Evolutionary conservation across 2,329 filamentous ascomycete species (phyloP).

Genomic region (Elsinoe arachidis): DNA sequence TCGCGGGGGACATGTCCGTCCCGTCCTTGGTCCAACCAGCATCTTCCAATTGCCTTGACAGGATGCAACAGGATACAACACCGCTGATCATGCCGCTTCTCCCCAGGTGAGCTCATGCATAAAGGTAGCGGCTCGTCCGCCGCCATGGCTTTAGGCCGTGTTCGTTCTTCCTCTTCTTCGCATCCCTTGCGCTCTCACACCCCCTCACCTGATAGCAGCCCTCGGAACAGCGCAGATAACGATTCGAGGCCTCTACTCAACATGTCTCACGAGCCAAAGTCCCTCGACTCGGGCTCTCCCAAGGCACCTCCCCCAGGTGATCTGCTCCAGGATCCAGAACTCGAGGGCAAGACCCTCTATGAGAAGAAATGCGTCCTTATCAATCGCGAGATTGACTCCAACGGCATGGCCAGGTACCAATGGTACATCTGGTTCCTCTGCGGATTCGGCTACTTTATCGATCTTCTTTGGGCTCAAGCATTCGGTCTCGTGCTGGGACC

Average conservation of each 20-base stretch:
- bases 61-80: neutral
- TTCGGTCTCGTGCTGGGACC: slow-evolving; percentile 48
- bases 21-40: neutral
- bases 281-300: slow-evolving; percentile 4
- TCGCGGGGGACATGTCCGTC: neutral
- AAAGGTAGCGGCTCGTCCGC: neutral
- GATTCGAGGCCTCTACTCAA: slow-evolving; percentile 1
- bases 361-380: slow-evolving; percentile 38
- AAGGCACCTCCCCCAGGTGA: neutral
- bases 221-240: neutral
- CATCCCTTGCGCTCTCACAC: neutral
- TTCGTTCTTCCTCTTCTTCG: neutral
- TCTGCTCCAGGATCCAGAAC: slow-evolving; percentile 14
- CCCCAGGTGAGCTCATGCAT: neutral
- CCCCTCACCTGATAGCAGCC: neutral
- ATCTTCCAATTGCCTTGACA: too few relatives aligned
- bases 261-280: slow-evolving; percentile 8
- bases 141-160: neutral
- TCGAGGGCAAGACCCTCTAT: slow-evolving; percentile 29
- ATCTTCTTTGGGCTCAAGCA: slow-evolving; percentile 51
- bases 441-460: slow-evolving; percentile 48
- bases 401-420: slow-evolving; percentile 48
- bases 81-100: neutral
- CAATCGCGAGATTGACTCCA: slow-evolving; percentile 42
- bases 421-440: slow-evolving; percentile 44